Evolutionary conservation across 2,329 filamentous ascomycete genomes (phyloP), one percentile per base, ranked within the genome.

Genomic region (Cryphonectria carpinicola): DNA sequence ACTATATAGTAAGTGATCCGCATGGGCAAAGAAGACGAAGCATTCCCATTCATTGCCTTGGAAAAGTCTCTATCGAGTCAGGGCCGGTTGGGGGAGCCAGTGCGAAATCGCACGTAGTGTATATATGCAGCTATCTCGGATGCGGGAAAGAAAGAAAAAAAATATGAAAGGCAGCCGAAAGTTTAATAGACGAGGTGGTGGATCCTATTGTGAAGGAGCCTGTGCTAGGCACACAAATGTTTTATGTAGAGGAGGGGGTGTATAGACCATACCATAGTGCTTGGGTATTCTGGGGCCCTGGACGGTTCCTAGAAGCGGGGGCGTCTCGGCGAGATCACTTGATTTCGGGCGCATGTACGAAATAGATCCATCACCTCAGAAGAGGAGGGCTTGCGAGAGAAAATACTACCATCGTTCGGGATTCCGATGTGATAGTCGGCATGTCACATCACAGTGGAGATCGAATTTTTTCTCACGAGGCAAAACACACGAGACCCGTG

Each of bases 261-360:
- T 28, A 28, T 28, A 28, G 1, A 28, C 28, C 28, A 28, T 17
- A 17, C 25, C 25, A 49, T 49, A 43, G 46, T 43, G 19, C 41
- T 49, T 49, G 46, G 22, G 5, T 58, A 14, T 19, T 28, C 25
- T 14, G 54, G 54, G 54, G 25, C 54, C 54, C 54, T 56, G 25
- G 54, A 32, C 58, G 37, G 35, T n/a, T 54, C 41, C 32, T 58
- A 35, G 28, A 49, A 68, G 66, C 66, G 39, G 52, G 56, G 28
- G n/a, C 28, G 22, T 7, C 46, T 22, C 32, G 39, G 17, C 58
- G 22, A 67, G 52, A 66, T 69, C 69, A 69, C 58, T 60, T 71
- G 70, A 71, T 71, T 49, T 65, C 70, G 39, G 37, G 37, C 22
- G 19, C 43, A 69, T 70, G 70, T 67, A 56, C 58, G 67, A 28